Conservation (phyloP, 306 rosid species). For the Rosa chinensis region DNA sequence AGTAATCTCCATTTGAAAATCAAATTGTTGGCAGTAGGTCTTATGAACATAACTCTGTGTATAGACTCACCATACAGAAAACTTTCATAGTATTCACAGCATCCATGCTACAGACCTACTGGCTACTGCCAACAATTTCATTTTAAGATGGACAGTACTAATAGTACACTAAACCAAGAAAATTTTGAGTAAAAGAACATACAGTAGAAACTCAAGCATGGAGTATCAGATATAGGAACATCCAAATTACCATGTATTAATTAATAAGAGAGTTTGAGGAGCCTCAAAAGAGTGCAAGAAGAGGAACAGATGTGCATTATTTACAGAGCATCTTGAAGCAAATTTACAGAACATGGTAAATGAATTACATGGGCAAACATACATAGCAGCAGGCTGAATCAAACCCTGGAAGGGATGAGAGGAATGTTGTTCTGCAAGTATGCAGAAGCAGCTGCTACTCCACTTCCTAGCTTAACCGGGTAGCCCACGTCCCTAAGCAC, state of each 20-base stretch:
- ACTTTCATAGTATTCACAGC: neutral
- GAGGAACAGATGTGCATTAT: conserved; percentile 35
- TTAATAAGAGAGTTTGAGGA: conserved; percentile 31
- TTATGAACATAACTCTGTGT: neutral
- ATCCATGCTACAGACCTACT: neutral
- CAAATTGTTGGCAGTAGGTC: neutral
- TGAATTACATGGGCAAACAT: conserved; percentile 27
- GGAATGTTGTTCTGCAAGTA: conserved; percentile 80
- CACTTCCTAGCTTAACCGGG: conserved; percentile 94
- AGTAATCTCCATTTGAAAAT: neutral
- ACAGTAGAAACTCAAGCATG: neutral
- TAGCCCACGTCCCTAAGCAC: conserved; percentile 90
- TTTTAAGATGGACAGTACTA: neutral
- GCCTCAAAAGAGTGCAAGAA: conserved; percentile 46
- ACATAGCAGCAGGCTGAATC: conserved; percentile 25
- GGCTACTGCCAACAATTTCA: neutral
- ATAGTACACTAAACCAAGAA: neutral
- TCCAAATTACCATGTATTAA: conserved; percentile 20
- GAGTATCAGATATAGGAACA: neutral
- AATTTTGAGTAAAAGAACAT: neutral
- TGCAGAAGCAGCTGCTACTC: conserved; percentile 91
- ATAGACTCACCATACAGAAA: neutral
- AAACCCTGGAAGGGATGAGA: conserved; percentile 85
- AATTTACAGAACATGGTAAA: conserved; percentile 25
- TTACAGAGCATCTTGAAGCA: conserved; percentile 48